Evolutionary conservation across 106 monocot genomes (phyloP), one percentile per base, ranked within the genome.

Genomic region (Gastrodia elata): DNA sequence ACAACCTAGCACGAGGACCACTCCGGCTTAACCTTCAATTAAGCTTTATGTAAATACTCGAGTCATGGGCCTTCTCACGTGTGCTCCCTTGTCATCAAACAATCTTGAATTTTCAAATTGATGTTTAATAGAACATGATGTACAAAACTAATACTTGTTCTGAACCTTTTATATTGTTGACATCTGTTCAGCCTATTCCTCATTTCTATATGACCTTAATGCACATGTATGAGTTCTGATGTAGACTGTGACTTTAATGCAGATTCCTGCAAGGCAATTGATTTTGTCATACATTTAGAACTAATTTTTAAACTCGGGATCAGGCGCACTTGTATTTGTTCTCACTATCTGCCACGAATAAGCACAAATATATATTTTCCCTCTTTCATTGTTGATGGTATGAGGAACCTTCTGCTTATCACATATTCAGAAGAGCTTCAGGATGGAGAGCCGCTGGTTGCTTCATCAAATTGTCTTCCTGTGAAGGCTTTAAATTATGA

Each of bases 381-480:
- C 8, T 35, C 37, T 18, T 25, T 68, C 41, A 8, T 2, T 34
- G 87, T 90, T 86, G 77, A 72, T 38, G 57, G 28, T 20, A 59
- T 30, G 44, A 76, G 42, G 52, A 76, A 71, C 24, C 16, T 42
- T 70, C 76, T 87, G 34, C 48, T 74, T 41, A 83, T 95, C 58
- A 77, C 83, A 8, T 95, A 95, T 78, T 78, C 87, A 16, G 39
- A 73, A 14, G 94, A 91, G 83, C 72, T 95, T 64, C 34, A 76
- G 2, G 78, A 91, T 75, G 87, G 91, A 11, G 83, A 87, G 24
- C 83, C 91, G n/a, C 26, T 87, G 6, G 72, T 73, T 6, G 16
- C 84, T 34, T 87, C 89, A 64, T 95, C 94, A 39, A 95, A 95
- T 75, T 83, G 80, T 56, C 74, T 82, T 57, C 94, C 94, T 26